Evolutionary conservation across 192 early-diverging fungal genomes (phyloP).

Genomic region (Linnemannia elongata): DNA sequence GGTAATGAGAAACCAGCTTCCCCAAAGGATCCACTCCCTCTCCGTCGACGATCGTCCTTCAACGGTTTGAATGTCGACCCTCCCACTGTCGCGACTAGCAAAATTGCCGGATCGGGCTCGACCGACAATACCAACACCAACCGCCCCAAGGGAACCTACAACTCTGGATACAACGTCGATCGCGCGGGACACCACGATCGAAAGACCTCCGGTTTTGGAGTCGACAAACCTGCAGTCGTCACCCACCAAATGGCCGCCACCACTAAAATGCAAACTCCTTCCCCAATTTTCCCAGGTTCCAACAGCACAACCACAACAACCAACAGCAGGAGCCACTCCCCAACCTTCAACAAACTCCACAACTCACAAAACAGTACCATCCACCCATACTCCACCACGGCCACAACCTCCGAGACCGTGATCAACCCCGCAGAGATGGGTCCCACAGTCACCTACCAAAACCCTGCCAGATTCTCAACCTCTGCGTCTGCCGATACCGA

Average conservation of each 20-base stretch:
- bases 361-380: not conserved
- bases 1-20: not conserved
- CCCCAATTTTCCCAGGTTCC: not conserved
- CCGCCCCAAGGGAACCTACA: constrained; percentile 13
- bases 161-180: constrained; percentile 39
- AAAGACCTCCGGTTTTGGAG: constrained; percentile 23
- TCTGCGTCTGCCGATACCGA: not conserved
- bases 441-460: not conserved
- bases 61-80: constrained; percentile 29
- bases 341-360: not conserved
- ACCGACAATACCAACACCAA: constrained; percentile 17
- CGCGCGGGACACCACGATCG: not conserved
- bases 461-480: not conserved
- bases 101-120: constrained; percentile 21
- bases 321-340: not conserved
- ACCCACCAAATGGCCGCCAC: constrained; percentile 15
- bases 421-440: not conserved
- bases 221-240: constrained; percentile 12
- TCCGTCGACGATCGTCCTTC: not conserved
- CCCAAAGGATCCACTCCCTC: not conserved
- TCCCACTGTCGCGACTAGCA: constrained; percentile 6
- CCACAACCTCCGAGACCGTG: not conserved
- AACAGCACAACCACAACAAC: not conserved
- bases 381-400: not conserved
- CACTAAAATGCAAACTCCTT: not conserved